Conservation (phyloP, 352 stramenopile genomes). For the Globisporangium heterothallicum region DNA sequence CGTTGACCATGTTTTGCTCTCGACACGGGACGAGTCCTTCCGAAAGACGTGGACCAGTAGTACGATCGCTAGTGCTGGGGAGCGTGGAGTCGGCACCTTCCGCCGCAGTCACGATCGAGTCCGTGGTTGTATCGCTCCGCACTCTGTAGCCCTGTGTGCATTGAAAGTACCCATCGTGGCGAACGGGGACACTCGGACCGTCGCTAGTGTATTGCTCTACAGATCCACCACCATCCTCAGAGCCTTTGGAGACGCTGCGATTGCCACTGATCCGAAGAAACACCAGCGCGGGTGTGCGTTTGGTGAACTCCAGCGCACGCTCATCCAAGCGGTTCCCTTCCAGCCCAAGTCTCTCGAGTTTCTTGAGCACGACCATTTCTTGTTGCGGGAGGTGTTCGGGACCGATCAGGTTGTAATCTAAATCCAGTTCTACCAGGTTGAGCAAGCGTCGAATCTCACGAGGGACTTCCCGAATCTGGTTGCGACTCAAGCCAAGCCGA, state of each 20-base stretch:
- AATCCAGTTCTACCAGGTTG: conserved; percentile 59
- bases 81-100: not conserved
- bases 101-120: not conserved
- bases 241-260: not conserved
- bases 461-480: conserved; percentile 36
- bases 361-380: conserved; percentile 31
- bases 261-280: conserved; percentile 57
- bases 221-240: not conserved
- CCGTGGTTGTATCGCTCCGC: conserved; percentile 3
- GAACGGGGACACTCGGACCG: conserved; percentile 13
- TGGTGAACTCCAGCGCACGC: conserved; percentile 18
- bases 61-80: too few species aligned
- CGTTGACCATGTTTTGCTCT: conserved; percentile 22
- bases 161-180: conserved; percentile 54
- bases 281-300: conserved; percentile 24
- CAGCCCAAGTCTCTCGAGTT: conserved; percentile 55
- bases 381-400: conserved; percentile 19
- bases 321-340: conserved; percentile 42
- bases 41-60: not conserved
- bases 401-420: conserved; percentile 59
- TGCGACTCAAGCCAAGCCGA: conserved; percentile 53
- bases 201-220: not conserved
- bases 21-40: conserved; percentile 14
- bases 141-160: conserved; percentile 17
- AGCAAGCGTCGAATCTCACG: conserved; percentile 40